Evolutionary conservation across 1,284 basidiomycete species (phyloP).

Genomic region (Cutaneotrichosporon sp.): DNA sequence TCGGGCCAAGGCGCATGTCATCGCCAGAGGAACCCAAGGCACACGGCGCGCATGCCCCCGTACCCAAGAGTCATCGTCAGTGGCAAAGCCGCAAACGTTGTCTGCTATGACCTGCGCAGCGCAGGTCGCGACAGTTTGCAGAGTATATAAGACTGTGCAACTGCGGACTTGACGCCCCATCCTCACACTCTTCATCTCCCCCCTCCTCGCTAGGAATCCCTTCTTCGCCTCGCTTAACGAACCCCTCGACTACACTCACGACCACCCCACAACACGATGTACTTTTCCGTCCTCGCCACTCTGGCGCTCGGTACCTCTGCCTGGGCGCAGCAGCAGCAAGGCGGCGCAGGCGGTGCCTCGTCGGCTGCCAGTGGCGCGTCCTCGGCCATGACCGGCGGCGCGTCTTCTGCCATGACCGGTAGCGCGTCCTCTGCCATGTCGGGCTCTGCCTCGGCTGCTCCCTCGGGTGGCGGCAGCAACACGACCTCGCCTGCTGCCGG

Average conservation of each 20-base stretch:
- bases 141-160: not conserved
- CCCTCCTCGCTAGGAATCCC: not conserved
- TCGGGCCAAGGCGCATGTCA: no score
- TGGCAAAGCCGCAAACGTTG: no score
- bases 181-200: not conserved
- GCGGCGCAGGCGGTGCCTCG: not conserved
- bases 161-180: not conserved
- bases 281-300: not conserved
- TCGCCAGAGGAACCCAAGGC: no score
- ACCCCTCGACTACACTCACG: no score
- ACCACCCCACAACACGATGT: not conserved
- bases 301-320: not conserved
- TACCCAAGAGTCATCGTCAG: no score
- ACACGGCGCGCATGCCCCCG: no score
- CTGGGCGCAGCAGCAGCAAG: not conserved
- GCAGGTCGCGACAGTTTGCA: no score
- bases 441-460: no score
- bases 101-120: no score
- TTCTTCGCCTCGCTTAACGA: not conserved
- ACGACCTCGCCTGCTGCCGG: not conserved
- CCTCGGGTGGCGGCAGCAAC: not conserved
- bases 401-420: not conserved
- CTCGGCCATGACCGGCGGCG: not conserved
- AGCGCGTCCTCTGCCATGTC: not conserved
- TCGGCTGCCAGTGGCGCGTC: not conserved